phyloP scores from a whole-genome alignment of 495 filamentous ascomycete genomes.

The Aspergillus campestris region DNA sequence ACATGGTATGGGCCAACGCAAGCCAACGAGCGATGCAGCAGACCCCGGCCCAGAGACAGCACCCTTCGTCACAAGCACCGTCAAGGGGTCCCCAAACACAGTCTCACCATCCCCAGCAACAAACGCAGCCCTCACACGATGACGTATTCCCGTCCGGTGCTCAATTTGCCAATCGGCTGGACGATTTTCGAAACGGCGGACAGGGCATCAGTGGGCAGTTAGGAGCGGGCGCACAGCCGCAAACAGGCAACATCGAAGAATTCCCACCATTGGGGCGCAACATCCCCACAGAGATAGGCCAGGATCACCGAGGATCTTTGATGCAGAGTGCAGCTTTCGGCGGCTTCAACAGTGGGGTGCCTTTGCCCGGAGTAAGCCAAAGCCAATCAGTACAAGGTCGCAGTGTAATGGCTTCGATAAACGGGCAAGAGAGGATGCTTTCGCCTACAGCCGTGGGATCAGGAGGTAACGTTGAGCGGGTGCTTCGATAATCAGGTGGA shows the following conservation, averaged over 20 bases:
- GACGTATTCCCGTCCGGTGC: constrained; percentile 42
- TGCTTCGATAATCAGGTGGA: neutral
- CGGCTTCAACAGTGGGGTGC: constrained; percentile 38
- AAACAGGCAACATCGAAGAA: constrained; percentile 65
- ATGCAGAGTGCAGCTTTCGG: constrained; percentile 61
- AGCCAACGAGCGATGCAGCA: constrained; percentile 49
- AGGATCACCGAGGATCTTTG: constrained; percentile 54
- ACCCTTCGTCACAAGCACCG: constrained; percentile 39
- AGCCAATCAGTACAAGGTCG: constrained; percentile 21
- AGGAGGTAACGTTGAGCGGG: constrained; percentile 8
- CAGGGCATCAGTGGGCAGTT: constrained; percentile 55
- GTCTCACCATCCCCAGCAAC: constrained; percentile 49
- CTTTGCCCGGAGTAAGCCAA: constrained; percentile 29
- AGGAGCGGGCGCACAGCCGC: constrained; percentile 48
- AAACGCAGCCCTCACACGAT: constrained; percentile 50
- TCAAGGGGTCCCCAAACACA: constrained; percentile 44
- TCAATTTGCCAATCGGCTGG: constrained; percentile 46
- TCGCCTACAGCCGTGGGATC: constrained; percentile 18
- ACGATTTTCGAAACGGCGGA: constrained; percentile 50
- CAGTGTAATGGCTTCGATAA: constrained; percentile 19
- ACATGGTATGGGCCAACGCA: constrained; percentile 61
- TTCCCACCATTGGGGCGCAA: constrained; percentile 76
- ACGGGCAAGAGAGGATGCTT: constrained; percentile 28
- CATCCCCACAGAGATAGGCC: constrained; percentile 59
- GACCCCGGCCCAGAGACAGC: constrained; percentile 58